Evolutionary conservation across 23 red algal genomes (phyloP), one percentile per base, ranked within the genome.

Genomic region (Gracilaria gracilis): DNA sequence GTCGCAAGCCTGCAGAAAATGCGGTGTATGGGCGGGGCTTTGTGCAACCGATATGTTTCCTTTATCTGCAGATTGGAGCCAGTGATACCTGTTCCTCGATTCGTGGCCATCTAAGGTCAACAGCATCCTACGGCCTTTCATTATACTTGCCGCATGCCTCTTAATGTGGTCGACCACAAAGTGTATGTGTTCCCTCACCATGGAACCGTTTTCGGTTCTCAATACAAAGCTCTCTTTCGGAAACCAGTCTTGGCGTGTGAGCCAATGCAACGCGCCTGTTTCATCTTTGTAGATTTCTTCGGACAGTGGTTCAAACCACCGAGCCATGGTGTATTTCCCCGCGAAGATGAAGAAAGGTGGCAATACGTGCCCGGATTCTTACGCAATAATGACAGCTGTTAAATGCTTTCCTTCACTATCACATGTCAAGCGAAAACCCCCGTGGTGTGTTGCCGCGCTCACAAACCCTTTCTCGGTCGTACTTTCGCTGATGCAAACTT

Each of bases 1-100:
- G 34, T 79, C 74, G 39, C 74, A 79, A 12, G 39, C 74, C 42
- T 79, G 39, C 39, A 79, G 23, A 50, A 79, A 32, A 4, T 79
- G 74, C 1, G 74, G 27, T 9, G 74, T 79, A 51, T 79, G 50
- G 9, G 74, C 39, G 4, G 74, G 74, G 27, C 9, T 54, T 32
- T 79, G 29, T 3, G 51, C 39, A 23, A 79, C 74, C 9, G 4
- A 16, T 16, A 79, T 79, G 50, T 4, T 50, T n/a, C n/a, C n/a
- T n/a, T n/a, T n/a, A n/a, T n/a, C n/a, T n/a, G n/a, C n/a, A n/a
- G n/a, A n/a, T n/a, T n/a, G n/a, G n/a, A 79, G 51, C 78, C 78
- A 82, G 14, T 13, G 9, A 7, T 12, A 59, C 25, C 78, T 0
- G 49, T 61, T 61, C 12, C 78, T 9, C 9, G 50, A 82, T 6